These are phyloP conservation scores for Ceratobasidium sp. DNA, from an alignment of 1,284 basidiomycete species.

Conservation along the genomic window DNA sequence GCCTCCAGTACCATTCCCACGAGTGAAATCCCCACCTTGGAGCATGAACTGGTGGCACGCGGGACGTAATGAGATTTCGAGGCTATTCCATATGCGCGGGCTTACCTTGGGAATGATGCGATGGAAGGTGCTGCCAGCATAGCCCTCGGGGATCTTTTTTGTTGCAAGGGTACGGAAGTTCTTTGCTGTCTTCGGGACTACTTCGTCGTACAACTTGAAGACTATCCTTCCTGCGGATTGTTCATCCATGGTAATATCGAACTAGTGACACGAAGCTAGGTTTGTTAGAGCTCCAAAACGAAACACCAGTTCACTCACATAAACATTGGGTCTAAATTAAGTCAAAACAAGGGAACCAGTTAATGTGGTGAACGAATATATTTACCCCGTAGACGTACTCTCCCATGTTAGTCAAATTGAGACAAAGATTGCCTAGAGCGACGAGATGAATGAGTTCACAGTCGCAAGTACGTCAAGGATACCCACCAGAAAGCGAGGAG, in stretches of 20 bases:
- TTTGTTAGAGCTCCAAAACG: not conserved
- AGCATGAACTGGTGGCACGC: conserved; percentile 72
- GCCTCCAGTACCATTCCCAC: conserved; percentile 86
- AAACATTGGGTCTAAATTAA: not conserved
- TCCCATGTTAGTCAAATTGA: not conserved
- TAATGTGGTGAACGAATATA: not conserved
- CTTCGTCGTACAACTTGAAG: conserved; percentile 83
- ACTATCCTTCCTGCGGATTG: conserved; percentile 71
- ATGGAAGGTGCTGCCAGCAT: conserved; percentile 77
- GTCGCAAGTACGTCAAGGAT: not conserved
- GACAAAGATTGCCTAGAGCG: not conserved
- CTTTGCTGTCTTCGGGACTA: conserved; percentile 76
- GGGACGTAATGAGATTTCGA: not conserved
- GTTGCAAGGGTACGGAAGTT: conserved; percentile 95
- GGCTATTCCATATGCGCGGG: not conserved
- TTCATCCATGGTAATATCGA: conserved; percentile 78
- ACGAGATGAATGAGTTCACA: not conserved
- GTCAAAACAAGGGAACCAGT: not conserved
- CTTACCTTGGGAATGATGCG: conserved; percentile 72
- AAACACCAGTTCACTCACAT: not conserved
- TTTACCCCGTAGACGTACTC: not conserved
- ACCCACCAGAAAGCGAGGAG: not conserved
- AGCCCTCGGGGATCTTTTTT: conserved; percentile 68
- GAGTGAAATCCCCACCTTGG: conserved; percentile 63
- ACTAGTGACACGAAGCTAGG: conserved; percentile 62